These are phyloP conservation scores for Acanthamoeba culbertsoni DNA, from an alignment of 208 protist species.

Conservation along the genomic window DNA sequence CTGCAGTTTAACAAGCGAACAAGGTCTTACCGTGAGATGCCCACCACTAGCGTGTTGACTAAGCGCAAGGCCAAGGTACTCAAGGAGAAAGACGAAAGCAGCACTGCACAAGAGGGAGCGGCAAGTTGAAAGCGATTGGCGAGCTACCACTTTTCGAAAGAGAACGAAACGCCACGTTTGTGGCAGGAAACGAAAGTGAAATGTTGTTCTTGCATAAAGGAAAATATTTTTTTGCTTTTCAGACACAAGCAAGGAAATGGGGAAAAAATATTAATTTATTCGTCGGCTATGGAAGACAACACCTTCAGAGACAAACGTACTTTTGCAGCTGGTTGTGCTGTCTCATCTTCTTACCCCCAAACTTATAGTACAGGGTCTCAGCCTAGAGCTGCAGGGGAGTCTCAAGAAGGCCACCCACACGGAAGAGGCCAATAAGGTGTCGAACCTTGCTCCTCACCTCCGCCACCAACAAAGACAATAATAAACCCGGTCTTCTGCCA, in stretches of 20 bases:
- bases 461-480: background rate
- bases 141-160: no score
- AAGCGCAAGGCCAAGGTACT: background rate
- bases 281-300: no score
- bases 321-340: background rate
- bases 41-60: background rate
- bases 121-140: no score
- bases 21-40: slow-evolving; percentile 13
- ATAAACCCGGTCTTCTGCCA: background rate
- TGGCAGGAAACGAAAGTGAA: no score
- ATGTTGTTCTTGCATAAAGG: background rate
- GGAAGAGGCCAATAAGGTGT: background rate
- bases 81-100: background rate
- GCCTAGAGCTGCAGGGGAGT: background rate
- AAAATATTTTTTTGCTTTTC: no score
- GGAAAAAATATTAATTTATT: background rate
- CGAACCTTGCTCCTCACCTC: background rate
- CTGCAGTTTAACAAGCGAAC: background rate
- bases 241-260: background rate
- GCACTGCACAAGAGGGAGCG: no score
- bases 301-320: background rate
- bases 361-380: background rate
- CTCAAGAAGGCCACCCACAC: background rate
- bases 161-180: no score
- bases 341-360: no score